phyloP scores from a whole-genome alignment of 345 rosid species.

The Arabidopsis suecica region DNA sequence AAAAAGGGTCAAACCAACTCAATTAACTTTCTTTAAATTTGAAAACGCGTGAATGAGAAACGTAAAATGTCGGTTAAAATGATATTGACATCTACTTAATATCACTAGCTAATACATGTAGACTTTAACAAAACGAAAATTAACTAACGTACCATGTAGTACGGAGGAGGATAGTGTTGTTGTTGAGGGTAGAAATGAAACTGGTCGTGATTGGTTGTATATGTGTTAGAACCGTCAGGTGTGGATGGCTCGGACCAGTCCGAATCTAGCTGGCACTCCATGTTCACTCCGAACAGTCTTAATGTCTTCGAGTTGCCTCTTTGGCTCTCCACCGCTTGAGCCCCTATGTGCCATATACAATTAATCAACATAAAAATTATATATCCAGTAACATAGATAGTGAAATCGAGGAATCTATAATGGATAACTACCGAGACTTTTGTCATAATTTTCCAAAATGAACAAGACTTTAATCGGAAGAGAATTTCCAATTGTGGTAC shows the following conservation, averaged over 20 bases:
- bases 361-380: background rate
- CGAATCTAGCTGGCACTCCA: conserved; percentile 78
- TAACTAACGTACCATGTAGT: conserved; percentile 53
- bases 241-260: conserved; percentile 67
- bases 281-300: conserved; percentile 88
- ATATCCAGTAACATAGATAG: background rate
- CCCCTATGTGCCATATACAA: conserved; percentile 42
- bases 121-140: background rate
- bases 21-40: background rate
- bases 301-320: conserved; percentile 62
- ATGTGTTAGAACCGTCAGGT: conserved; percentile 58
- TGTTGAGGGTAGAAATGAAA: conserved; percentile 44
- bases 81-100: conserved; percentile 14
- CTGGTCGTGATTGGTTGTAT: conserved; percentile 47
- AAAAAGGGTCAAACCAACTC: conserved; percentile 34
- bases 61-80: conserved; percentile 25
- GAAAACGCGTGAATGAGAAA: conserved; percentile 21
- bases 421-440: conserved; percentile 27
- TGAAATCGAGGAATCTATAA: conserved; percentile 15
- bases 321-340: conserved; percentile 46
- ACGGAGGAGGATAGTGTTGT: conserved; percentile 48
- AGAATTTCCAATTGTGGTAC: conserved; percentile 28
- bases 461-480: conserved; percentile 12
- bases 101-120: conserved; percentile 14
- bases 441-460: conserved; percentile 19